Percentiles rank a stretch among this genome's conserved stretches.
phyloP scores from a whole-genome alignment of 768 basidiomycete genomes.

The Serendipita sp. region DNA sequence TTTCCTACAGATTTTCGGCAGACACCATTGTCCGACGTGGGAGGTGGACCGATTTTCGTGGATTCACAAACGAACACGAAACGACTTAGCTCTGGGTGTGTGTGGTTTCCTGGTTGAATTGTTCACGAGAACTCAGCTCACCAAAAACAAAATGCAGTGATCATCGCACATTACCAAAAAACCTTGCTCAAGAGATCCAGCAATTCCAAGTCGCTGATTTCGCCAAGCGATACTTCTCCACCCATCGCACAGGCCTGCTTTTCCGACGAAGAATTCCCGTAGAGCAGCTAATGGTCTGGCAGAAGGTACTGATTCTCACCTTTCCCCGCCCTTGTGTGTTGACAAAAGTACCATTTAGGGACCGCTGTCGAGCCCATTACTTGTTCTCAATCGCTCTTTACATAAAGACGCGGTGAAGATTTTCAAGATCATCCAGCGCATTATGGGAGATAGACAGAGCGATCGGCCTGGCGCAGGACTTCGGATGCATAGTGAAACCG shows the following conservation, averaged over 20 bases:
- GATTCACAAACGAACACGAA: constrained; percentile 16
- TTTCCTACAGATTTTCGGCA: not conserved
- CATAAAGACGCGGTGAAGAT: constrained; percentile 66
- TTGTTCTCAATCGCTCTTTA: constrained; percentile 48
- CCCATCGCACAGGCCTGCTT: constrained; percentile 76
- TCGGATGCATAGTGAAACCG: constrained; percentile 25
- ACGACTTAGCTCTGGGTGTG: constrained; percentile 49
- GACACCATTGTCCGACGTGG: not conserved
- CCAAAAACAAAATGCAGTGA: constrained; percentile 35
- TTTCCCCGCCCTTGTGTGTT: constrained; percentile 8
- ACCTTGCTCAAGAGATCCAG: constrained; percentile 70
- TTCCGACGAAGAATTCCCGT: constrained; percentile 71
- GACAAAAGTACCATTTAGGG: constrained; percentile 24
- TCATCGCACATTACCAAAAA: constrained; percentile 63
- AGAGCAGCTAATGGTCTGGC: constrained; percentile 82
- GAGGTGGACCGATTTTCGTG: constrained; percentile 19
- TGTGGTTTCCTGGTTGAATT: constrained; percentile 10
- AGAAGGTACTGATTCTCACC: constrained; percentile 37
- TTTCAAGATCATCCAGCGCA: constrained; percentile 80
- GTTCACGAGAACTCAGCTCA: constrained; percentile 10
- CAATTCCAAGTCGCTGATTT: constrained; percentile 78
- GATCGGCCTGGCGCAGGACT: constrained; percentile 13
- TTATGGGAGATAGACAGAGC: constrained; percentile 71
- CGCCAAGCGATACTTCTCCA: constrained; percentile 78
- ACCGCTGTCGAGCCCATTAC: constrained; percentile 56